Evolutionary conservation across 495 filamentous ascomycete species (phyloP), one percentile per base, ranked within the genome.

Genomic region (Collariella sp.): DNA sequence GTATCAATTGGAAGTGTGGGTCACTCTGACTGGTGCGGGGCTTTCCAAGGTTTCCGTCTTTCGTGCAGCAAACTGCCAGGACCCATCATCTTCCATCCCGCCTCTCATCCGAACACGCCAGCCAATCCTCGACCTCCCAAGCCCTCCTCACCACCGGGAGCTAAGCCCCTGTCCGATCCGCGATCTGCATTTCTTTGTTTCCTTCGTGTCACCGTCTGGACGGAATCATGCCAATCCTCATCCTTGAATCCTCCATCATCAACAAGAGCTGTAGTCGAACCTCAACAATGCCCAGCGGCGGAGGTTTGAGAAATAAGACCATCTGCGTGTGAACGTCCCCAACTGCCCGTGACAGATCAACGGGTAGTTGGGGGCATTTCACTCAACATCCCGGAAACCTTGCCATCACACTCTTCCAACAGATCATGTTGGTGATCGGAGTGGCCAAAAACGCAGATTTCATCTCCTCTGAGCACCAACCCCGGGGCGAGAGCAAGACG

Each of bases 61-160:
- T 35, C 42, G 9, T 46, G 41, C 50, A 53, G 41, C 34, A 41
- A 43, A 44, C 29, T 52, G 19, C 50, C 50, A 42, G 9, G 16
- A n/a, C 11, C n/a, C n/a, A n/a, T n/a, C n/a, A n/a, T n/a, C n/a
- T n/a, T n/a, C n/a, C n/a, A 26, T 16, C 7, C 26, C 50, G 19
- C n/a, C 49, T 43, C 39, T 46, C 50, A 43, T 53, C 50, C 20
- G 41, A 53, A 45, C 22, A 38, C 23, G 22, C 18, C 7, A 36
- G 40, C 49, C 49, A 52, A 52, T 52, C 38, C 35, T 52, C 39
- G 11, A 22, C 22, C n/a, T n/a, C n/a, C 36, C 40, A 43, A 23
- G 40, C 20, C n/a, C n/a, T n/a, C n/a, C 20, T 43, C 19, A 5
- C n/a, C 5, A 24, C 19, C 19, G 40, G n/a, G 7, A 43, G n/a